Base-by-base conservation (phyloP, 495 filamentous ascomycete species). In the Durotheca rogersii region DNA sequence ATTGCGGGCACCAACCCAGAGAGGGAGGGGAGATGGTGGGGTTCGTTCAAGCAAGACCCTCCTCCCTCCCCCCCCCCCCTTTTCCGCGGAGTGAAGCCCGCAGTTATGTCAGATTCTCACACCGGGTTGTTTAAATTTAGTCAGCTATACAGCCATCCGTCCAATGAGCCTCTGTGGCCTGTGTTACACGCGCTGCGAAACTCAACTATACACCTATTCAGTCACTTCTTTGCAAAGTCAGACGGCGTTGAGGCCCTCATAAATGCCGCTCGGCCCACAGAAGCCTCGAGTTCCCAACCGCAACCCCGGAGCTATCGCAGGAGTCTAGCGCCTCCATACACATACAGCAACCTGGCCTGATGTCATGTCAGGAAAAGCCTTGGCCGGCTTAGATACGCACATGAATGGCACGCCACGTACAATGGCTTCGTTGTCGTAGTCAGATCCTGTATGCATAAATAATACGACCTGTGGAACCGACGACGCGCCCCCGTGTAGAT, bases 71-170 rank as follows among this genome's bases (percentile, higher is more conserved):
- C n/a, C n/a, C 38, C 32, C 15, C 17, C 10, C 33, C 23, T 18
- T 32, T 17, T 12, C 35, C 36, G 36, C 47, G 30, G 29, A 51
- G 17, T 7, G 20, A 43, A 56, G 42, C 18, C 34, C 32, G 32
- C 42, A 32, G 40, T 33, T 45, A 49, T 57, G 53, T 56, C 49
- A 52, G 53, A 56, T 41, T 65, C 62, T 65, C 56, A 65, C 62
- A 65, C 62, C 59, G 59, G 53, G 29, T 58, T 47, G 48, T 60
- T 58, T 50, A 59, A 59, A 56, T 52, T 55, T 54, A 41, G 52
- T 58, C 59, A 61, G 55, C 57, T 62, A 60, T 53, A 47, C 38
- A 47, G 33, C 31, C 16, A 12, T 32, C 31, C 41, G 35, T 43
- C 62, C 58, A 65, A 65, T 65, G 43, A 55, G 41, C 49, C 20